Conservation (phyloP, 805 yeast genomes). For the Yarrowia phangngaensis region DNA sequence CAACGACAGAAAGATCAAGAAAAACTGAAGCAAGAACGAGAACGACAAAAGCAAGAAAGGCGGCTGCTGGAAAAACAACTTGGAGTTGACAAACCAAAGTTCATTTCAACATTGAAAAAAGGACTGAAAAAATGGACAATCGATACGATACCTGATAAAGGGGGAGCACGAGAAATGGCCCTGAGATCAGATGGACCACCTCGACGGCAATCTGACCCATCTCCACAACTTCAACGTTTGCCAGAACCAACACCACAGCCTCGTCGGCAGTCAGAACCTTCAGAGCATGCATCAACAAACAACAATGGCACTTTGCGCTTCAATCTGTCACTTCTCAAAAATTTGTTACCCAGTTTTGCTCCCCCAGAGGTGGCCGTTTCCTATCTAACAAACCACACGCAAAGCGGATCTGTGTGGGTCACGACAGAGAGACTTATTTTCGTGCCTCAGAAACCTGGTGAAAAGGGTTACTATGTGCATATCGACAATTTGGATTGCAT, state of each 20-base stretch:
- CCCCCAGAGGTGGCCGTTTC: slow-evolving; percentile 27
- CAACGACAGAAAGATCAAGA: slow-evolving; percentile 17
- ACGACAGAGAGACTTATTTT: slow-evolving; percentile 35
- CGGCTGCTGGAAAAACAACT: slow-evolving; percentile 1
- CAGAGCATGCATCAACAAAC: too few relatives aligned
- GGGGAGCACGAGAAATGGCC: slow-evolving; percentile 8
- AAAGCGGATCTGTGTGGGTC: slow-evolving; percentile 31
- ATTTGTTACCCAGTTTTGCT: slow-evolving; percentile 6
- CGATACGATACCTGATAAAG: background rate
- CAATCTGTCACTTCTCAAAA: slow-evolving; percentile 20
- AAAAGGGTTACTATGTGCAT: slow-evolving; percentile 30
- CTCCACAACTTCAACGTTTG: too few relatives aligned
- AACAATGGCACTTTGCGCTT: too few relatives aligned
- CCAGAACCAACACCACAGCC: too few relatives aligned
- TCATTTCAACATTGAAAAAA: slow-evolving; percentile 13
- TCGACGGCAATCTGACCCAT: too few relatives aligned
- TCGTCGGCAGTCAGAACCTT: too few relatives aligned
- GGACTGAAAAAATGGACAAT: slow-evolving; percentile 11
- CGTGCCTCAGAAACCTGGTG: slow-evolving; percentile 29
- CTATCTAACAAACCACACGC: slow-evolving; percentile 28
- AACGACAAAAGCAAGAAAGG: slow-evolving; percentile 6
- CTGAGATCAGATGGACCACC: slow-evolving; percentile 7
- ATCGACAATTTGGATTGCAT: slow-evolving; percentile 30
- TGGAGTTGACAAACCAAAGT: background rate
- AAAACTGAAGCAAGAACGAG: slow-evolving; percentile 7